Base-by-base conservation (phyloP, 2,329 filamentous ascomycete species). In the Diatrype stigma region DNA sequence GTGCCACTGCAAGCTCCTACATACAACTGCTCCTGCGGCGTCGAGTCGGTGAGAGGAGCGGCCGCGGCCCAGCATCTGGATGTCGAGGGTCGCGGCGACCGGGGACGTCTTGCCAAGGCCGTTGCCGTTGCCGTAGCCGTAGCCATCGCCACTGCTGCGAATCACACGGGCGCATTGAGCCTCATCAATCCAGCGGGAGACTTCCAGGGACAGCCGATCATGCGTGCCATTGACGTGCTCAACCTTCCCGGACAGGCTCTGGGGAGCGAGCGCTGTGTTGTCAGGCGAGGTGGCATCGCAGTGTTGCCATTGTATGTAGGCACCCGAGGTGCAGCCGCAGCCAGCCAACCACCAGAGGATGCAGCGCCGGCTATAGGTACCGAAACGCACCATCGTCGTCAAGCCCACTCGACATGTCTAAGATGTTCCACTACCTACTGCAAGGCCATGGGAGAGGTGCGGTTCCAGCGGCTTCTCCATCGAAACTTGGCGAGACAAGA, bases 281-380 rank as follows among this genome's bases (percentile, higher is more conserved):
- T 45, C 37, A 11, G 49, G 30, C 37, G 48, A 42, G 22, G 47
- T 45, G 6, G 26, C 49, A 21, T 55, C 47, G 46, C 56, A 59
- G 34, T 12, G 17, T 45, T 57, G 55, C 55, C 51, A 56, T 46
- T 59, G 55, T 19, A 56, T 50, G 34, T 60, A 57, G 22, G 56
- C 56, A 7, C 48, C 56, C 32, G 49, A 51, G 12, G 47, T 11
- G 40, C 19, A 44, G 6, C 34, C 12, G 40, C 19, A 44, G 6
- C 34, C 12, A 37, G 34, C 34, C 34, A 37, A 17, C 34, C 34
- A 37, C 14, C 7, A 14, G 14, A 34, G 30, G 34, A 30, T 5
- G 26, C 26, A 30, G 26, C 26, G n/a, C 26, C 26, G 26, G 26
- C n/a, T n/a, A n/a, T n/a, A n/a, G 10, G 10, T 30, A 10, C 26